phyloP scores from a whole-genome alignment of 2,329 filamentous ascomycete species.

The Aureobasidium sp. region DNA sequence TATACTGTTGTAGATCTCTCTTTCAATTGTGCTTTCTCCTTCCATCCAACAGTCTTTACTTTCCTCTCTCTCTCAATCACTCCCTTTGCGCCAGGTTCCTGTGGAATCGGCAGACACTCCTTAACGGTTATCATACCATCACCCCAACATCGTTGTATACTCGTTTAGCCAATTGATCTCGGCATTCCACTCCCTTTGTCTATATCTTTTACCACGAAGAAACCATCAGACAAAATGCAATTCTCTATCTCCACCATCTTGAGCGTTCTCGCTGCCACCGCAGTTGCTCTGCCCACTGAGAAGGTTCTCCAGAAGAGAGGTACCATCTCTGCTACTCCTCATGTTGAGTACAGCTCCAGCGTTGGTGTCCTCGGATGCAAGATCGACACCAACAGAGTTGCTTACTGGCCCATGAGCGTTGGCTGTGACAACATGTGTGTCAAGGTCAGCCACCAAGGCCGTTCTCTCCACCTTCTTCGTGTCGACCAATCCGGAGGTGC shows the following conservation, averaged over 20 bases:
- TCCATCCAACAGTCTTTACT: constrained; percentile 11
- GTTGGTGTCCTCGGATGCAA: constrained; percentile 55
- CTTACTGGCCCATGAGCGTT: constrained; percentile 51
- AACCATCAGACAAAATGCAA: constrained; percentile 16
- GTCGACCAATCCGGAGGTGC: constrained; percentile 51
- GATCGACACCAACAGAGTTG: constrained; percentile 53
- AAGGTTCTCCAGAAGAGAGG: constrained; percentile 14
- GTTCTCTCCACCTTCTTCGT: constrained; percentile 50
- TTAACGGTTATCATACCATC: constrained; percentile 6
- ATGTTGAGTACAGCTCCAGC: constrained; percentile 50
- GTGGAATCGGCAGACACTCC: constrained; percentile 14
- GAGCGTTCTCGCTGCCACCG: constrained; percentile 19
- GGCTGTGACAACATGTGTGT: constrained; percentile 53
- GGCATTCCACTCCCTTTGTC: constrained; percentile 8
- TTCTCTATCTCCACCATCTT: constrained; percentile 17
- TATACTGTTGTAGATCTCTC: constrained; percentile 3
- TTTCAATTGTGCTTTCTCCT: background rate
- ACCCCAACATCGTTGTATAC: constrained; percentile 6
- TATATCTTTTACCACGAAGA: background rate
- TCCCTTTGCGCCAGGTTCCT: constrained; percentile 12
- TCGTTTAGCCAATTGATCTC: constrained; percentile 12
- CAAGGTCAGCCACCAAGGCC: constrained; percentile 39
- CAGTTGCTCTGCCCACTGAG: constrained; percentile 17
- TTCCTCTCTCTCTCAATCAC: constrained; percentile 7
- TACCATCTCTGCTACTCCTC: constrained; percentile 40